Evolutionary conservation across 2,329 filamentous ascomycete genomes (phyloP).

Genomic region (Stachybotrys echinatus): DNA sequence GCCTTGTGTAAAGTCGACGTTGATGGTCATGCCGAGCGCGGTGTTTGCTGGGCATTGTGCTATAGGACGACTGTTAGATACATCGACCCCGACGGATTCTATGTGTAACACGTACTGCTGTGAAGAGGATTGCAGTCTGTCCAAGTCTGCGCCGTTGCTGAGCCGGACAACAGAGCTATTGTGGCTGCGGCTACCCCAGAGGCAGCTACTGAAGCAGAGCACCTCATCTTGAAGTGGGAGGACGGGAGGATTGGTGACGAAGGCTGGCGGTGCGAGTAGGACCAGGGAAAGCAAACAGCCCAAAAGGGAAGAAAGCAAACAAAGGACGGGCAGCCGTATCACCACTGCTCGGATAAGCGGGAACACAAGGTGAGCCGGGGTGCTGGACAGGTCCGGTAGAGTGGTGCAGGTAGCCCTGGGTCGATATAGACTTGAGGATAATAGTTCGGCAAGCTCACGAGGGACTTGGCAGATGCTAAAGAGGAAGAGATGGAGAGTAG

Average conservation of each 20-base stretch:
- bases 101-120: slow-evolving; percentile 20
- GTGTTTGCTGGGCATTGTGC: slow-evolving; percentile 68
- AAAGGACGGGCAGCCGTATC: no score
- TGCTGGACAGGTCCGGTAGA: no score
- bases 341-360: no score
- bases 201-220: neutral
- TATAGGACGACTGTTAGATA: slow-evolving; percentile 11
- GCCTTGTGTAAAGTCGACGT: slow-evolving; percentile 77
- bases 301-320: no score
- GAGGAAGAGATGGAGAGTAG: no score
- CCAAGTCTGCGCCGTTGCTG: slow-evolving; percentile 31
- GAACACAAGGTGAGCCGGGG: no score
- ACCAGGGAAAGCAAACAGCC: no score
- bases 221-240: neutral
- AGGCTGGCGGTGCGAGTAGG: neutral
- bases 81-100: neutral
- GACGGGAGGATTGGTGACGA: neutral
- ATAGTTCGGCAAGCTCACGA: no score
- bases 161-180: slow-evolving; percentile 14
- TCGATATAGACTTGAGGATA: no score
- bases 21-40: slow-evolving; percentile 76
- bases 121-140: slow-evolving; percentile 34
- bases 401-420: no score
- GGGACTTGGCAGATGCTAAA: no score
- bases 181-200: slow-evolving; percentile 10